phyloP scores from a whole-genome alignment of 1,139 yeast genomes.

The Diutina rugosa region DNA sequence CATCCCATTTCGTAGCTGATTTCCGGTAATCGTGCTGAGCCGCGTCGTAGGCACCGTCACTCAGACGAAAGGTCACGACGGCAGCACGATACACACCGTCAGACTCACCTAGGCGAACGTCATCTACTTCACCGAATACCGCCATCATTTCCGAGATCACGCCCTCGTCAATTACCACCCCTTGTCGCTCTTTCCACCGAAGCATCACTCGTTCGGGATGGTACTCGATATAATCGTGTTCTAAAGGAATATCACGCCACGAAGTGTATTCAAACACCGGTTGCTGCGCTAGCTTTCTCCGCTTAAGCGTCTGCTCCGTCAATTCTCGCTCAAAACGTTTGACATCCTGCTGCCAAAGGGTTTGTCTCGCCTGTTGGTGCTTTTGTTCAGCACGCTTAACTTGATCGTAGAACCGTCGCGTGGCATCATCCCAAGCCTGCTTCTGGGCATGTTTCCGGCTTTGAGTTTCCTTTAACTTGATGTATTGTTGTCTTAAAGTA shows the following conservation, averaged over 20 bases:
- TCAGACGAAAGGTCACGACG: slow-evolving; percentile 15
- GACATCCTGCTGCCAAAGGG: not conserved
- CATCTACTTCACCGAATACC: slow-evolving; percentile 29
- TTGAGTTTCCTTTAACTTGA: slow-evolving; percentile 12
- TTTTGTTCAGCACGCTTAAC: slow-evolving; percentile 4
- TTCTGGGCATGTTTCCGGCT: not conserved
- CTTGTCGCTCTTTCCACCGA: slow-evolving; percentile 31
- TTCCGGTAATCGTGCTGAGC: slow-evolving; percentile 24
- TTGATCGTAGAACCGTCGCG: slow-evolving; percentile 4
- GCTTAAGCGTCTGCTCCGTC: not conserved
- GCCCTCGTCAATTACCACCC: slow-evolving; percentile 16
- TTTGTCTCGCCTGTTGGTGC: not conserved
- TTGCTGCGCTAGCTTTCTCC: not conserved
- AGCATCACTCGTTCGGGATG: slow-evolving; percentile 10
- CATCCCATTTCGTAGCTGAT: slow-evolving; percentile 35
- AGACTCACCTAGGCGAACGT: slow-evolving; percentile 7
- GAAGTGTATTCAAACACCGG: slow-evolving; percentile 5
- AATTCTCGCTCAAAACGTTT: not conserved
- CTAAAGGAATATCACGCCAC: slow-evolving; percentile 9
- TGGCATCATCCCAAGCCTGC: not conserved
- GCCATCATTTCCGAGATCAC: slow-evolving; percentile 27
- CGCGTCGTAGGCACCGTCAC: slow-evolving; percentile 20
- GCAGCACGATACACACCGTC: slow-evolving; percentile 27
- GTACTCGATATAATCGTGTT: not conserved
- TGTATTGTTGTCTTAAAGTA: slow-evolving; percentile 20